Evolutionary conservation across 192 early-diverging fungal species (phyloP).

Genomic region (Linnemannia hyalina): DNA sequence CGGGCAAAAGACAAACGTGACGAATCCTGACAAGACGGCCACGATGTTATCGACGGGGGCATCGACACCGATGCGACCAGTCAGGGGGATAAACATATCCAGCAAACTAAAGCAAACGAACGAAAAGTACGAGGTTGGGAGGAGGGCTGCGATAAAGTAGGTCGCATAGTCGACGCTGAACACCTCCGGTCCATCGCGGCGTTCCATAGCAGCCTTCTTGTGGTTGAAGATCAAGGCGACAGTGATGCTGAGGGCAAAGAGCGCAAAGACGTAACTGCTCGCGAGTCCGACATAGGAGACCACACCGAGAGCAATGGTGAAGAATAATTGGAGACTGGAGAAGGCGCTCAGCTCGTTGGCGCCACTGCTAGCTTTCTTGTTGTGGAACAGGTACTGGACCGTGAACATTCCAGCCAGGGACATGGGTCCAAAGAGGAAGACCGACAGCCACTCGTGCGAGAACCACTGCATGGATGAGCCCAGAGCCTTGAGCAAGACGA

Average conservation of each 20-base stretch:
- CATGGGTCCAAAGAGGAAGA: slow-evolving; percentile 64
- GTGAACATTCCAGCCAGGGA: slow-evolving; percentile 59
- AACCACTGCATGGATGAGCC: slow-evolving; percentile 69
- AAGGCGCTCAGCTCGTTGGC: slow-evolving; percentile 26
- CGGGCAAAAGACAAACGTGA: slow-evolving; percentile 57
- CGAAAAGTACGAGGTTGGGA: slow-evolving; percentile 47
- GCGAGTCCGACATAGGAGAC: slow-evolving; percentile 57
- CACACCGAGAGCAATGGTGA: slow-evolving; percentile 5
- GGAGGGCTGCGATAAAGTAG: slow-evolving; percentile 42
- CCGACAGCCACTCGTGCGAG: slow-evolving; percentile 65
- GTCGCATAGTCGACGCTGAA: slow-evolving; percentile 37
- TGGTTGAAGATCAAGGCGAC: slow-evolving; percentile 45
- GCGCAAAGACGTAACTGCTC: slow-evolving; percentile 59
- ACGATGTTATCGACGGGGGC: slow-evolving; percentile 75
- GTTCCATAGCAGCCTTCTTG: background rate
- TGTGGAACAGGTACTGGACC: slow-evolving; percentile 51
- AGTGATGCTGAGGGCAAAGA: slow-evolving; percentile 48
- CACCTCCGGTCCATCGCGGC: slow-evolving; percentile 1
- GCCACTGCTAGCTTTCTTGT: slow-evolving; percentile 19
- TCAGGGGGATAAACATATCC: slow-evolving; percentile 76
- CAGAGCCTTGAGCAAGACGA: slow-evolving; percentile 41
- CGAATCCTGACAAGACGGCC: slow-evolving; percentile 63
- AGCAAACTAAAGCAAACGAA: slow-evolving; percentile 58
- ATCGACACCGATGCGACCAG: slow-evolving; percentile 74
- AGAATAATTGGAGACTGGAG: slow-evolving; percentile 34